Evolutionary conservation across 805 yeast species (phyloP).

Genomic region (Komagataella pseudopastoris): DNA sequence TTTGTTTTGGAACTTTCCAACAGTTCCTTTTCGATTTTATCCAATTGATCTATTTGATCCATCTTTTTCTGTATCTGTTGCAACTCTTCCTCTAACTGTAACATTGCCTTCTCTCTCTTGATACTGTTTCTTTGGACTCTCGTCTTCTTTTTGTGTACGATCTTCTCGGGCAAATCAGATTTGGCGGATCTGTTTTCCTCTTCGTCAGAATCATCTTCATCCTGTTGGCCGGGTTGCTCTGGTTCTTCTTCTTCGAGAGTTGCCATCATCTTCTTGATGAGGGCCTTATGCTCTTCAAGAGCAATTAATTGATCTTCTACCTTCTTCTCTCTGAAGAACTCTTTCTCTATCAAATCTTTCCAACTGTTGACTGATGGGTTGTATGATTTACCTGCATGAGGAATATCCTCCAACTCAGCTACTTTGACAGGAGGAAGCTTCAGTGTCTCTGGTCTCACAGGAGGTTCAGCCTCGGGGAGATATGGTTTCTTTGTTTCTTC

Average conservation of each 20-base stretch:
- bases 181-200: constrained; percentile 49
- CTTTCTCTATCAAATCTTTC: constrained; percentile 57
- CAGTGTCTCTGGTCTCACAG: constrained; percentile 41
- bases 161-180: constrained; percentile 51
- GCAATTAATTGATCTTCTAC: constrained; percentile 51
- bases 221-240: constrained; percentile 22
- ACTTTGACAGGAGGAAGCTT: constrained; percentile 38
- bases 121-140: constrained; percentile 63
- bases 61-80: constrained; percentile 49
- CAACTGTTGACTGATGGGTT: constrained; percentile 82
- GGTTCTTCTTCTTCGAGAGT: constrained; percentile 45
- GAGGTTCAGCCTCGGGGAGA: constrained; percentile 19
- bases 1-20: background rate
- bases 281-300: constrained; percentile 47
- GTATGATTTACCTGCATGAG: constrained; percentile 85
- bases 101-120: constrained; percentile 45
- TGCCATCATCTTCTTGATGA: constrained; percentile 52
- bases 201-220: constrained; percentile 16
- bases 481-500: constrained; percentile 9
- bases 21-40: constrained; percentile 23
- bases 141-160: constrained; percentile 35
- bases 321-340: constrained; percentile 49
- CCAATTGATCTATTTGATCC: constrained; percentile 39
- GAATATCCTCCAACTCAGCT: constrained; percentile 33
- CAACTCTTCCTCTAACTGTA: constrained; percentile 36